Percentiles rank a stretch among this genome's conserved stretches.
Evolutionary conservation across 192 early-diverging fungal species (phyloP).

Genomic region (Backusella sp.): DNA sequence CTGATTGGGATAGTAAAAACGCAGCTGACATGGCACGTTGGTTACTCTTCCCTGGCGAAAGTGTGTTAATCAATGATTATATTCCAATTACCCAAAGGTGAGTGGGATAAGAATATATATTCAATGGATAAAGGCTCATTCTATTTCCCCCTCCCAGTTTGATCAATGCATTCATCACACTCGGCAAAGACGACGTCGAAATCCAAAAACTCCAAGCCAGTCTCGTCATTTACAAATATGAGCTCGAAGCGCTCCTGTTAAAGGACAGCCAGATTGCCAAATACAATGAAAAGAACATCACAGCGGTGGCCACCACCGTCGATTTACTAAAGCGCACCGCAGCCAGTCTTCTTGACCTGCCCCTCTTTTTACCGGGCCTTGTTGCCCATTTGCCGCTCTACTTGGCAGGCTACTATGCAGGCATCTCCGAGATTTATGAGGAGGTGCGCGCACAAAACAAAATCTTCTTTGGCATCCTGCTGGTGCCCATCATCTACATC

Average conservation of each 20-base stretch:
- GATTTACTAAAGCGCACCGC: slow-evolving; percentile 25
- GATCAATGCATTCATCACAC: slow-evolving; percentile 23
- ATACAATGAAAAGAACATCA: slow-evolving; percentile 38
- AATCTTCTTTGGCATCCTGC: slow-evolving; percentile 38
- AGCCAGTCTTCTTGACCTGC: slow-evolving; percentile 29
- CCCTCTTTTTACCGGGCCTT: slow-evolving; percentile 43
- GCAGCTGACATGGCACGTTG: slow-evolving; percentile 39
- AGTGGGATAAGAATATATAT: neutral
- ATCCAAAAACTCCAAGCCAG: slow-evolving; percentile 29
- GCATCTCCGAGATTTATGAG: slow-evolving; percentile 40
- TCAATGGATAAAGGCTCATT: neutral
- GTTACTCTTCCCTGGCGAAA: slow-evolving; percentile 41
- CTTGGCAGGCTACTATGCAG: slow-evolving; percentile 39
- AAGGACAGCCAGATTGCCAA: slow-evolving; percentile 38
- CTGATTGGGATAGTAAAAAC: slow-evolving; percentile 43
- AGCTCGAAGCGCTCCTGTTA: slow-evolving; percentile 24
- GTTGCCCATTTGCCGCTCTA: slow-evolving; percentile 44
- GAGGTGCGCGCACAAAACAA: slow-evolving; percentile 48
- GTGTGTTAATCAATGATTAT: slow-evolving; percentile 34
- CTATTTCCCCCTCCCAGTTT: slow-evolving; percentile 19
- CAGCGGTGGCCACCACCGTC: slow-evolving; percentile 21
- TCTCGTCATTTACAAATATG: slow-evolving; percentile 33
- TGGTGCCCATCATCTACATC: slow-evolving; percentile 37
- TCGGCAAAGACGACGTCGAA: slow-evolving; percentile 18
- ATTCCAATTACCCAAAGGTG: slow-evolving; percentile 51